phyloP scores from a whole-genome alignment of 2,329 filamentous ascomycete genomes.

The Phaeosphaeria sp. region DNA sequence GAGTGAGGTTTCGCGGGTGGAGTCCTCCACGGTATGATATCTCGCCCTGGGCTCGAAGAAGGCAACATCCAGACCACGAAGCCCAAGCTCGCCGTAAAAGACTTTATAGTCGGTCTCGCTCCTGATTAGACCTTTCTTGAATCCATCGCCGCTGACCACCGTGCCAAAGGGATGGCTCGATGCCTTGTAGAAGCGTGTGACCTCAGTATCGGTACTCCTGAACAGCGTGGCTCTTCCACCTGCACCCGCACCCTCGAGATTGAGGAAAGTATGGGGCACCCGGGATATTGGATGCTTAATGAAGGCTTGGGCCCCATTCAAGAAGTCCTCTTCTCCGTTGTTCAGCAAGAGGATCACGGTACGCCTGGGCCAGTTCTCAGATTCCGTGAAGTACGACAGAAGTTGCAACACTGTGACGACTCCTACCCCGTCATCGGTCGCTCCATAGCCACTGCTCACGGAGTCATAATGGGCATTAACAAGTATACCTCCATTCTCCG shows the following conservation, averaged over 20 bases:
- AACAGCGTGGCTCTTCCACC: conserved; percentile 89
- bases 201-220: conserved; percentile 84
- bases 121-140: conserved; percentile 76
- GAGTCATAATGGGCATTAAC: conserved; percentile 97
- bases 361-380: conserved; percentile 73
- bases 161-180: conserved; percentile 81
- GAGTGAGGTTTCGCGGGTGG: conserved; percentile 76
- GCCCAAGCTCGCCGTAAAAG: conserved; percentile 77
- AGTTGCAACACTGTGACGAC: conserved; percentile 87
- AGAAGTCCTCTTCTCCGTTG: conserved; percentile 92
- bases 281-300: conserved; percentile 80
- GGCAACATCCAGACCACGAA: conserved; percentile 88
- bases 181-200: conserved; percentile 78
- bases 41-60: conserved; percentile 86
- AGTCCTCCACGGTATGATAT: conserved; percentile 93
- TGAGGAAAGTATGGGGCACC: conserved; percentile 87
- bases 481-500: conserved; percentile 76
- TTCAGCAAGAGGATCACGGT: conserved; percentile 89
- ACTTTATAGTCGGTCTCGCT: conserved; percentile 92
- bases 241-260: conserved; percentile 92
- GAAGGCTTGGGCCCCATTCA: conserved; percentile 87
- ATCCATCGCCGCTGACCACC: conserved; percentile 83
- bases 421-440: conserved; percentile 92
- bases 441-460: conserved; percentile 89
- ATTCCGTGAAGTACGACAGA: conserved; percentile 80